Evolutionary conservation across 2,329 filamentous ascomycete genomes (phyloP).

Genomic region (Botryotinia convoluta): DNA sequence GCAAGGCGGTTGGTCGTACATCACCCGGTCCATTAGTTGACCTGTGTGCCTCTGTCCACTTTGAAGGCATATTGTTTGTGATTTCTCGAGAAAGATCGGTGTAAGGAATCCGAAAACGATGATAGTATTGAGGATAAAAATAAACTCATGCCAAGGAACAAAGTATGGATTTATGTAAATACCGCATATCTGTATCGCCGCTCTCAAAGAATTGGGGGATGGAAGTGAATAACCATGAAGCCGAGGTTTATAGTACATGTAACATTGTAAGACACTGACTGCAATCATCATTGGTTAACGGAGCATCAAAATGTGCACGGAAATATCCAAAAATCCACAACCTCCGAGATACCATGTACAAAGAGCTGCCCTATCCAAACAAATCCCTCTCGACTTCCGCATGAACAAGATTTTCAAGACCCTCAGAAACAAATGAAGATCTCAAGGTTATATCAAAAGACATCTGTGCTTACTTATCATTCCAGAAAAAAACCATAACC

Average conservation of each 20-base stretch:
- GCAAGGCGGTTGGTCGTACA: neutral
- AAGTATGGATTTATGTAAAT: no score
- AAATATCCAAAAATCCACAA: neutral
- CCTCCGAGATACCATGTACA: neutral
- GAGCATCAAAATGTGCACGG: neutral
- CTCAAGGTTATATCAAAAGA: neutral
- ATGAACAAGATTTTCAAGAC: neutral
- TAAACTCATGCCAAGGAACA: no score
- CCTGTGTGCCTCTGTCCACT: neutral
- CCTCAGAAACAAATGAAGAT: neutral
- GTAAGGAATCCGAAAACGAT: neutral
- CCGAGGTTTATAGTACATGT: neutral
- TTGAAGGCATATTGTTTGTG: neutral
- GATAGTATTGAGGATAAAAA: neutral
- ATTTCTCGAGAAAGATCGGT: neutral
- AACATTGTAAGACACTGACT: neutral
- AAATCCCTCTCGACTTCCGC: neutral
- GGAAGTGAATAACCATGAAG: neutral
- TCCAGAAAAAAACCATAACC: neutral
- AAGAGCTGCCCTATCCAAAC: no score
- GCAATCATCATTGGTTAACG: neutral
- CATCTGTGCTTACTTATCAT: neutral
- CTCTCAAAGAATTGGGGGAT: neutral
- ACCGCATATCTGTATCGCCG: neutral
- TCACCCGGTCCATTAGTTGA: neutral